Evolutionary conservation across 257 asterid species (phyloP).

Genomic region (Solanum okadae): DNA sequence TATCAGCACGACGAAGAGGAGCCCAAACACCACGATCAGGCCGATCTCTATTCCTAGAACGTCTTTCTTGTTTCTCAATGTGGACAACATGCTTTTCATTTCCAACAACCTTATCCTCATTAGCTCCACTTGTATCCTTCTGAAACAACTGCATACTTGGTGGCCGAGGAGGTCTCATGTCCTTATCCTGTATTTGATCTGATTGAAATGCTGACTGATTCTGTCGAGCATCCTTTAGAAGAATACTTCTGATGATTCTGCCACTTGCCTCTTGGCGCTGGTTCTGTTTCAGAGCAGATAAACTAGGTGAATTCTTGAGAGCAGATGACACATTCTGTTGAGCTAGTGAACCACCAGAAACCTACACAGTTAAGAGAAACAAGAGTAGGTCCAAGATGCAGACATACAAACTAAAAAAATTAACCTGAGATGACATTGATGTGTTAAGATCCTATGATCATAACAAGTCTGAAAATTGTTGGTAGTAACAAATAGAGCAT

Average conservation of each 20-base stretch:
- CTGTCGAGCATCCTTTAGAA: conserved; percentile 53
- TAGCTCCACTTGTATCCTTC: conserved; percentile 41
- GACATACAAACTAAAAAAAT: neutral
- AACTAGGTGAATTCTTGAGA: conserved; percentile 28
- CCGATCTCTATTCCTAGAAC: conserved; percentile 65
- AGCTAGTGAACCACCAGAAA: conserved; percentile 26
- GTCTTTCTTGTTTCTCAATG: conserved; percentile 50
- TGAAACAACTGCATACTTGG: conserved; percentile 41
- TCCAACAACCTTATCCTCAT: conserved; percentile 41
- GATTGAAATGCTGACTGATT: conserved; percentile 39
- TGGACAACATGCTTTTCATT: conserved; percentile 31
- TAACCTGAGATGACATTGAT: neutral
- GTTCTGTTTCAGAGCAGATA: conserved; percentile 35
- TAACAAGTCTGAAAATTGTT: neutral
- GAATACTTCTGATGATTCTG: conserved; percentile 68
- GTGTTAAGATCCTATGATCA: neutral
- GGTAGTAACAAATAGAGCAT: neutral
- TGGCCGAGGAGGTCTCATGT: conserved; percentile 68
- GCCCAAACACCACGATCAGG: conserved; percentile 96
- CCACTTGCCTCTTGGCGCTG: conserved; percentile 72
- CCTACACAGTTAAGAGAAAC: conserved; percentile 10
- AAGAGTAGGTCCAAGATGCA: neutral
- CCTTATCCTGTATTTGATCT: conserved; percentile 57
- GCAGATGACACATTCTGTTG: conserved; percentile 38
- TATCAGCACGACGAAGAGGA: conserved; percentile 64